A percentile compares a stretch with the other conserved stretches of the same genome.
Evolutionary conservation across 768 basidiomycete species (phyloP).

Genomic region (Tulasnella sp.): DNA sequence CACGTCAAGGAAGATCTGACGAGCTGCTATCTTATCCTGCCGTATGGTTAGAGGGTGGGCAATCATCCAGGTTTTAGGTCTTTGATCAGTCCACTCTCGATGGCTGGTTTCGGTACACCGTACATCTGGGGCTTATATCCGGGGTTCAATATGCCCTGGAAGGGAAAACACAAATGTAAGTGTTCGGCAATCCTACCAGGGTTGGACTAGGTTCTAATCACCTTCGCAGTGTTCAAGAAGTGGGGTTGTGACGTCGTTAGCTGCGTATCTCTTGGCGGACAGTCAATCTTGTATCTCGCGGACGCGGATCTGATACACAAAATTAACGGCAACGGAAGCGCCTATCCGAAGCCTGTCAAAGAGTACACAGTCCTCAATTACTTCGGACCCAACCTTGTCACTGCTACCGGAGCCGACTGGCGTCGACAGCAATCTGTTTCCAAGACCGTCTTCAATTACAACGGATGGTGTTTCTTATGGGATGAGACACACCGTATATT

Average conservation of each 20-base stretch:
- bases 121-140: constrained; percentile 5
- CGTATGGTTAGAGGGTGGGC: not conserved
- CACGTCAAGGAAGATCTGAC: too few species aligned
- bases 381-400: constrained; percentile 13
- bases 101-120: constrained; percentile 11
- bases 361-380: constrained; percentile 11
- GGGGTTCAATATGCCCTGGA: constrained; percentile 13
- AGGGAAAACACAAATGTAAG: constrained; percentile 8
- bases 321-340: not conserved
- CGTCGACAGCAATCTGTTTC: constrained; percentile 5
- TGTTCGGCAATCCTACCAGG: not conserved
- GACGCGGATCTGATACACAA: constrained; percentile 5
- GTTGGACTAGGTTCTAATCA: not conserved
- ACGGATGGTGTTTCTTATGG: constrained; percentile 11
- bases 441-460: constrained; percentile 8
- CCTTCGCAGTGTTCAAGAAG: not conserved
- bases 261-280: constrained; percentile 2
- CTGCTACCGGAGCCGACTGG: constrained; percentile 9
- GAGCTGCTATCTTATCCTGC: too few species aligned
- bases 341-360: constrained; percentile 6
- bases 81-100: constrained; percentile 5
- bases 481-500: constrained; percentile 7
- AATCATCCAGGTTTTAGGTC: constrained; percentile 4
- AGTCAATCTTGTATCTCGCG: constrained; percentile 4
- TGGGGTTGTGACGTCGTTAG: constrained; percentile 6